Evolutionary conservation across 345 rosid genomes (phyloP).

Genomic region (Eucalyptus cloeziana): DNA sequence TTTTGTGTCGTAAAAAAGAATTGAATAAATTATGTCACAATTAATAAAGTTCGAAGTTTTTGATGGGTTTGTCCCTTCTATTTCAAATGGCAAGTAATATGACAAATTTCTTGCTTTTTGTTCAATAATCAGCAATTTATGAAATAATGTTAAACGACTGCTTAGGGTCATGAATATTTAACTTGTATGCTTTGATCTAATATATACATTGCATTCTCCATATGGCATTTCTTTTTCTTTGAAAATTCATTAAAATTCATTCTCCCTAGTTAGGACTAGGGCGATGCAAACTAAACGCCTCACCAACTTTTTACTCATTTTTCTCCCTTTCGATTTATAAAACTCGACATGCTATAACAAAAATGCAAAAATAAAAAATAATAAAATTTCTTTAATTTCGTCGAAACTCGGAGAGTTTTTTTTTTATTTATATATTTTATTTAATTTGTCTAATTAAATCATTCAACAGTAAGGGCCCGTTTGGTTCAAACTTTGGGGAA

Average conservation of each 20-base stretch:
- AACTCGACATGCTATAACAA: background rate
- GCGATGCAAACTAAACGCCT: accelerated
- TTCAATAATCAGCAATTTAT: too few relatives aligned
- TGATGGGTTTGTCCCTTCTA: too few relatives aligned
- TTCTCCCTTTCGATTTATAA: background rate
- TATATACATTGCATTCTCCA: background rate
- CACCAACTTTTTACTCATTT: background rate
- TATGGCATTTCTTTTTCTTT: accelerated
- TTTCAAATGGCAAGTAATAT: too few relatives aligned
- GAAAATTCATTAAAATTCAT: background rate
- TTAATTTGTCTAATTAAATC: background rate
- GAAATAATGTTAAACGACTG: accelerated
- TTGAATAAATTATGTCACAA: too few relatives aligned
- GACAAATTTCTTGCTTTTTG: too few relatives aligned
- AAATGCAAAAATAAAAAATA: background rate
- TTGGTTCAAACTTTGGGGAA: too few relatives aligned
- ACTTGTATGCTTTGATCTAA: too few relatives aligned
- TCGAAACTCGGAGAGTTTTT: background rate
- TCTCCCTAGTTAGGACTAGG: accelerated
- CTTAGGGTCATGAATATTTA: accelerated
- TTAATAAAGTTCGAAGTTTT: too few relatives aligned
- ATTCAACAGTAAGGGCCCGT: background rate
- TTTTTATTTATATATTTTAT: accelerated
- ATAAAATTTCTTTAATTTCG: background rate
- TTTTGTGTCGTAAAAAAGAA: too few relatives aligned